Conservation (phyloP, 2,329 filamentous ascomycete species). For the Alternaria sp. region DNA sequence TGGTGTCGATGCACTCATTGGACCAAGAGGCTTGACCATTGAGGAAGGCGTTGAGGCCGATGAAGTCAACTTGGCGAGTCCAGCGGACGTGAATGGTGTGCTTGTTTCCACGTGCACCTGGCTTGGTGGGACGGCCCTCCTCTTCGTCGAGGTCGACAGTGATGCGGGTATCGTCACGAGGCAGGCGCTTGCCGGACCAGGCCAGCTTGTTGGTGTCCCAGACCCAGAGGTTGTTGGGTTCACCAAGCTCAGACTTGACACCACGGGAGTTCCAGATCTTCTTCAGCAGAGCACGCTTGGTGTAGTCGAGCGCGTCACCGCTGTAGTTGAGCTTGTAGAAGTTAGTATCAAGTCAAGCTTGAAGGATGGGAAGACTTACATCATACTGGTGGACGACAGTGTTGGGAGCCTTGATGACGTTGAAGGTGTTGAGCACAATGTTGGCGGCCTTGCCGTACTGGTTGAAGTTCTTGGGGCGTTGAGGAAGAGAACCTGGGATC, state of each 20-base stretch:
- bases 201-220: constrained; percentile 86
- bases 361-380: constrained; percentile 62
- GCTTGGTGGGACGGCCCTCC: constrained; percentile 46
- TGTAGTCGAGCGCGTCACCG: constrained; percentile 64
- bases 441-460: constrained; percentile 51
- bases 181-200: constrained; percentile 63
- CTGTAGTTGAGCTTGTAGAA: constrained; percentile 66
- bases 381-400: constrained; percentile 83
- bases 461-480: constrained; percentile 51
- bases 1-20: constrained; percentile 74
- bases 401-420: constrained; percentile 67
- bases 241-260: constrained; percentile 64
- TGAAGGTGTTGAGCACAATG: constrained; percentile 75
- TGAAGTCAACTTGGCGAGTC: constrained; percentile 74
- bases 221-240: constrained; percentile 65
- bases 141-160: constrained; percentile 77
- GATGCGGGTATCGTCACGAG: constrained; percentile 53
- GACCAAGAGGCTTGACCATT: constrained; percentile 59
- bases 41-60: constrained; percentile 72
- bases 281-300: constrained; percentile 71
- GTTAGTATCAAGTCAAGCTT: constrained; percentile 16
- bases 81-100: constrained; percentile 70
- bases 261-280: constrained; percentile 76
- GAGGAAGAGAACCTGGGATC: constrained; percentile 39
- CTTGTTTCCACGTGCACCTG: constrained; percentile 52